Base-by-base conservation (phyloP, 768 basidiomycete genomes). In the Fibroporia radiculosa region DNA sequence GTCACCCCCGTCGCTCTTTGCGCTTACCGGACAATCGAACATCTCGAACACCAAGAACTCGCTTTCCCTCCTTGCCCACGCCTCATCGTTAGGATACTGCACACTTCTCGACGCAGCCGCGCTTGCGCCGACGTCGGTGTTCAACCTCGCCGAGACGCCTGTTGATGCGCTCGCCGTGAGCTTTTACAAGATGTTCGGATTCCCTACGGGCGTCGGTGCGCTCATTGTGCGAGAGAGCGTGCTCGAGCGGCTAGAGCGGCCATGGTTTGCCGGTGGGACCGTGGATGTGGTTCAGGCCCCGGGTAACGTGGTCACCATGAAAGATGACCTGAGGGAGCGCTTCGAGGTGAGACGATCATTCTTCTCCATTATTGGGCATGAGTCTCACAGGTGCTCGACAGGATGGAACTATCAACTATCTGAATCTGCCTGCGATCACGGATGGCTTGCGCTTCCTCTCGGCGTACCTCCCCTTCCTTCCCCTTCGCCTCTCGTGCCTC, bases 131-230 rank as follows among this genome's bases (percentile, higher is more conserved):
- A 82, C 84, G 1, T 78, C 85, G 6, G 56, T 67, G 14, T 73
- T 91, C 44, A 83, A 83, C 11, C 67, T 92, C 12, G 62, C 73
- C 1, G 74, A 81, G 41, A 72, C 70, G 24, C 76, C 80, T 3
- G 81, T 88, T 10, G 89, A 92, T 60, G 88, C 87, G 1, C 79
- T 89, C 74, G 86, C 80, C 0, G 57, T 92, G 42, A 86, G 83
- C 34, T 89, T 91, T 55, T 92, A 92, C 65, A 92, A 92, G 54
- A 89, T 91, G 83, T 87, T 89, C 51, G 88, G 88, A 26, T 91
- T 80, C 53, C 88, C 88, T 10, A 90, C 87, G 0, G 88, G 88
- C 6, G 77, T 90, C 33, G 88, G 89, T 27, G 86, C 86, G 11
- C 69, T 92, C 4, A 61, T 92, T 23, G 80, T 84, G 34, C 84